Evolutionary conservation across 176 grass and related monocot genomes (phyloP), one percentile per base, ranked within the genome.

Genomic region (Aegilops tauschii): DNA sequence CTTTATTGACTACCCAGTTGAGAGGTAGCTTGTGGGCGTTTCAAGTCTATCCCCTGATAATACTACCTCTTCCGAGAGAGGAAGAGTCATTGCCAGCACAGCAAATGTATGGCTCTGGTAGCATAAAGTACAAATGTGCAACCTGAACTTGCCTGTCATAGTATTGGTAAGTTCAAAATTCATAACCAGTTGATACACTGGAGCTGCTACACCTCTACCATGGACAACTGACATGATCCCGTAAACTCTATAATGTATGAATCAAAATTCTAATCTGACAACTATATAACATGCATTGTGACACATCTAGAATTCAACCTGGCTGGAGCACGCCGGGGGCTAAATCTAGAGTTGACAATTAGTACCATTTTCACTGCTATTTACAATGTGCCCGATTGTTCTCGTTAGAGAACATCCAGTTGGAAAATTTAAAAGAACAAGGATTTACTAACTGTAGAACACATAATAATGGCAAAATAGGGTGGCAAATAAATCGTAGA

Each of bases 321-420:
- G 70, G 78, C 64, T 71, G 52, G 39, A 25, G 50, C 78, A 91
- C 42, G 59, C 82, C 65, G 85, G 78, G 65, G 29, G 30, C 82
- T 85, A 91, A 91, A 85, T 78, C 12, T 31, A 82, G 90, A 72
- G 86, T 82, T 85, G 86, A 92, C 78, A 82, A 88, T 35, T 8
- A 23, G 63, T 44, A 31, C 25, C 30, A 50, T 52, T 40, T 63
- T 65, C 49, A 28, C 42, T 73, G 45, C 11, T 61, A 10, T 84
- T 84, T 80, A 83, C 10, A 80, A 37, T 62, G 39, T n/a, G 61
- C 14, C 76, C 36, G 29, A 35, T 87, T 84, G 76, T 81, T 75
- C 61, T 29, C 39, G 16, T 75, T 68, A 37, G 23, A 37, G 47
- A 25, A 50, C 69, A 77, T 65, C 71, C 80, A 47, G 44, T 63